A percentile compares a stretch with the other conserved stretches of the same genome.
These are phyloP conservation scores for Herpetomonas muscarum DNA, from an alignment of 208 protist genomes.

Conservation along the genomic window DNA sequence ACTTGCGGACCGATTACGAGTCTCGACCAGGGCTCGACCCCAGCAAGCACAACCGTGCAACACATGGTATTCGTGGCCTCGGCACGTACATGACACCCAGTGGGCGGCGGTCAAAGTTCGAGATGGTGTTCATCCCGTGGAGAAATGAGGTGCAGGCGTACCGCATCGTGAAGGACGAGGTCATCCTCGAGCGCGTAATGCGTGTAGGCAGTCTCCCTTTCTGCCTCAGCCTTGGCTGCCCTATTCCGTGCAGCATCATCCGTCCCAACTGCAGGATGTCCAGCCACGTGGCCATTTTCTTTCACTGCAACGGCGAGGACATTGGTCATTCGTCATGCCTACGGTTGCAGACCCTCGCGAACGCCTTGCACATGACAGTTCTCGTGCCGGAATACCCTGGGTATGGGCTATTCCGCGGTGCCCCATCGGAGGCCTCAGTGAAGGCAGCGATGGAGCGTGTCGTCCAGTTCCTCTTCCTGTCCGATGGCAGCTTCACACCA, in stretches of 20 bases:
- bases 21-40: background rate
- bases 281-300: slow-evolving; percentile 40
- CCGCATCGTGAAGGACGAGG: slow-evolving; percentile 21
- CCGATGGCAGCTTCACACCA: slow-evolving; percentile 27
- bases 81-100: background rate
- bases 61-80: slow-evolving; percentile 1
- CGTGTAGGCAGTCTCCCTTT: slow-evolving; percentile 16
- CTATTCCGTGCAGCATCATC: slow-evolving; percentile 42
- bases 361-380: slow-evolving; percentile 44
- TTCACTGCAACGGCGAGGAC: slow-evolving; percentile 53
- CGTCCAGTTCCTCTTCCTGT: slow-evolving; percentile 32
- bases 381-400: slow-evolving; percentile 42
- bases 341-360: slow-evolving; percentile 31
- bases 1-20: background rate
- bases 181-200: slow-evolving; percentile 26
- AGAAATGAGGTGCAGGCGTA: slow-evolving; percentile 31
- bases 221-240: slow-evolving; percentile 15
- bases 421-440: slow-evolving; percentile 27
- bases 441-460: slow-evolving; percentile 40
- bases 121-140: slow-evolving; percentile 36
- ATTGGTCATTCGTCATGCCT: slow-evolving; percentile 26
- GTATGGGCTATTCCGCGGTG: slow-evolving; percentile 33
- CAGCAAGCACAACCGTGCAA: background rate
- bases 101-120: slow-evolving; percentile 14
- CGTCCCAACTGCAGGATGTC: slow-evolving; percentile 39